Conservation (phyloP, 805 yeast genomes). For the Candida corydali region DNA sequence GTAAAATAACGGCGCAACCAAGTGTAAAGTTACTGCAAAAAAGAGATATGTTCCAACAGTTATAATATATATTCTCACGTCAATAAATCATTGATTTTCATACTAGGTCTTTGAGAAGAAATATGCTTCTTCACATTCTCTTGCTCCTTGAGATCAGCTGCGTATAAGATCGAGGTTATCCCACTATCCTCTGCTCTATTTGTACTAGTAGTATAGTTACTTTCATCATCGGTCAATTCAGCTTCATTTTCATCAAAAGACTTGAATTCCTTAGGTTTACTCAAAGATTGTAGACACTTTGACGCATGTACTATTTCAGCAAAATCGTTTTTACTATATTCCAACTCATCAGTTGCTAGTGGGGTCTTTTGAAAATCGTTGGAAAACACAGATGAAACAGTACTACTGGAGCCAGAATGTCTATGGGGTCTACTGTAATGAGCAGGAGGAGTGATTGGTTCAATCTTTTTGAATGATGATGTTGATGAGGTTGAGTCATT, state of each 20-base stretch:
- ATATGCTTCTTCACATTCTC: background rate
- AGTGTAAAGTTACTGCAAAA: constrained; percentile 1
- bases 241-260: constrained; percentile 4
- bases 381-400: constrained; percentile 7
- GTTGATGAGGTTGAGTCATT: background rate
- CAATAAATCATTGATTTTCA: constrained; percentile 29
- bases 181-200: constrained; percentile 12
- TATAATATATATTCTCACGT: constrained; percentile 9
- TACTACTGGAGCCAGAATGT: constrained; percentile 2
- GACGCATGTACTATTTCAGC: constrained; percentile 34
- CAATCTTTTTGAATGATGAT: background rate
- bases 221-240: constrained; percentile 3
- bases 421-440: background rate
- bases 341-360: background rate
- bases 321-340: constrained; percentile 18
- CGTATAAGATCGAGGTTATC: constrained; percentile 27
- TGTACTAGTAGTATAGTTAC: constrained; percentile 5
- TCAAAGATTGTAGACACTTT: constrained; percentile 28
- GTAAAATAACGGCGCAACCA: background rate
- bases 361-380: constrained; percentile 1
- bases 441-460: constrained; percentile 4
- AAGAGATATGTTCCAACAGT: no score
- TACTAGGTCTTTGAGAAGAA: constrained; percentile 14
- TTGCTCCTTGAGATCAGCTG: constrained; percentile 19
- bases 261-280: background rate